A percentile compares a stretch with the other conserved stretches of the same genome.
Conservation (phyloP, 768 basidiomycete genomes). For the Nidula microcarpa region DNA sequence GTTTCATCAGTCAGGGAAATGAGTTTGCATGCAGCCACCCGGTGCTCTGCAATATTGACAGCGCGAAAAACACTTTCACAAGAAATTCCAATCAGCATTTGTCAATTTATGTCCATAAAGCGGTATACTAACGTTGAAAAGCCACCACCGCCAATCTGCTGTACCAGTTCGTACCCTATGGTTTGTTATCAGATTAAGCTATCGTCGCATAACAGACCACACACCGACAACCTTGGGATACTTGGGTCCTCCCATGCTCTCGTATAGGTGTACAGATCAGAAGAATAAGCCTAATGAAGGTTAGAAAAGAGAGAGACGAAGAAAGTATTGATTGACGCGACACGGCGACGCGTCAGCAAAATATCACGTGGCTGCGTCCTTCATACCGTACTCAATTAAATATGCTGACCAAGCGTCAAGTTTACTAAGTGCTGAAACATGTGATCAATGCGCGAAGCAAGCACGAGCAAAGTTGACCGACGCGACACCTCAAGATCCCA, state of each 20-base stretch:
- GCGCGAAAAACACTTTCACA: slow-evolving; percentile 75
- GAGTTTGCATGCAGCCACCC: slow-evolving; percentile 86
- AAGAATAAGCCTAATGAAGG: background rate
- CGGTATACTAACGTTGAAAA: slow-evolving; percentile 67
- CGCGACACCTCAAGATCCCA: too few relatives aligned
- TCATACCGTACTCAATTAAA: too few relatives aligned
- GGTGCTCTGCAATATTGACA: slow-evolving; percentile 59
- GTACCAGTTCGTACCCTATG: slow-evolving; percentile 65
- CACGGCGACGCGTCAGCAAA: background rate
- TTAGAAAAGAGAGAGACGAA: too few relatives aligned
- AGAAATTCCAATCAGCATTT: too few relatives aligned
- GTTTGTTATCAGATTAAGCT: background rate
- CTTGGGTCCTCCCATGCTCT: slow-evolving; percentile 21
- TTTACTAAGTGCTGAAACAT: too few relatives aligned
- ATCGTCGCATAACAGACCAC: slow-evolving; percentile 6
- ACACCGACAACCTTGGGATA: slow-evolving; percentile 40
- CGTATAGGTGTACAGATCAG: background rate
- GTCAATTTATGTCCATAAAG: too few relatives aligned
- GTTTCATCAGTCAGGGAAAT: slow-evolving; percentile 62
- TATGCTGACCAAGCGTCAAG: too few relatives aligned
- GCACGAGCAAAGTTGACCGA: too few relatives aligned
- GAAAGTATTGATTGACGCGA: background rate
- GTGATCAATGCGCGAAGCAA: too few relatives aligned
- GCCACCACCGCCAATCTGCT: slow-evolving; percentile 83
- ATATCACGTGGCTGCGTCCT: background rate